Conservation (phyloP, 2,329 filamentous ascomycete genomes). For the Microdochium trichocladiopsis region DNA sequence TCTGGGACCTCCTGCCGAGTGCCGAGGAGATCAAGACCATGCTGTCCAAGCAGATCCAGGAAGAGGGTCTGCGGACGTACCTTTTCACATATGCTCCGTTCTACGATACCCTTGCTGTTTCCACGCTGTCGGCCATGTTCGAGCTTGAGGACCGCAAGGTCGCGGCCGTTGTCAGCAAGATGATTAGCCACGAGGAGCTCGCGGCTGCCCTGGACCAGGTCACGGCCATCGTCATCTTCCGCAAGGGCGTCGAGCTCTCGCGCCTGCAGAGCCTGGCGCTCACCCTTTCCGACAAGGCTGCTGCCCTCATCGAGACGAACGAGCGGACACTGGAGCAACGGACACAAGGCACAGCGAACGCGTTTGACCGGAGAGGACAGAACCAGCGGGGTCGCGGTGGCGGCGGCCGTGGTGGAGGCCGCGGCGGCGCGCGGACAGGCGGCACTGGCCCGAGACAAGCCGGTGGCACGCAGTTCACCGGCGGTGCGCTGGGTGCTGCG, state of each 20-base stretch:
- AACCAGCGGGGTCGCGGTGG: conserved; percentile 60
- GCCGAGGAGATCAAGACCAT: conserved; percentile 91
- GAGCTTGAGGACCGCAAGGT: conserved; percentile 89
- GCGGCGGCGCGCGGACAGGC: conserved; percentile 32
- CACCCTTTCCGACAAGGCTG: conserved; percentile 92
- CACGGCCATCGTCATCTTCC: conserved; percentile 95
- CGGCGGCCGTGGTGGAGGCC: conserved; percentile 45
- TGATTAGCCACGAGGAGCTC: conserved; percentile 99
- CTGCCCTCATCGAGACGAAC: conserved; percentile 91
- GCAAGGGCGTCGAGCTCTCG: conserved; percentile 97
- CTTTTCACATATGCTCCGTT: conserved; percentile 99
- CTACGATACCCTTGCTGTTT: conserved; percentile 91
- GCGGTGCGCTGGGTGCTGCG: conserved; percentile 67
- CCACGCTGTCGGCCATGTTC: conserved; percentile 87
- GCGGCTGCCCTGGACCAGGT: conserved; percentile 96
- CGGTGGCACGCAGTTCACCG: conserved; percentile 73
- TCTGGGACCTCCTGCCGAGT: conserved; percentile 96
- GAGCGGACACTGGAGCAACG: conserved; percentile 95
- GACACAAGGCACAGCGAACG: conserved; percentile 91
- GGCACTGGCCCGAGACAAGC: conserved; percentile 57
- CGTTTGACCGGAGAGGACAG: conserved; percentile 85
- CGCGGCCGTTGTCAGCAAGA: conserved; percentile 91
- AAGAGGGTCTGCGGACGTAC: conserved; percentile 95
- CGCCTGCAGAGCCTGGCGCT: conserved; percentile 92
- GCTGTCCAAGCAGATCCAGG: conserved; percentile 97